Evolutionary conservation across 2,329 filamentous ascomycete species (phyloP).

Genomic region (Claviceps monticola): DNA sequence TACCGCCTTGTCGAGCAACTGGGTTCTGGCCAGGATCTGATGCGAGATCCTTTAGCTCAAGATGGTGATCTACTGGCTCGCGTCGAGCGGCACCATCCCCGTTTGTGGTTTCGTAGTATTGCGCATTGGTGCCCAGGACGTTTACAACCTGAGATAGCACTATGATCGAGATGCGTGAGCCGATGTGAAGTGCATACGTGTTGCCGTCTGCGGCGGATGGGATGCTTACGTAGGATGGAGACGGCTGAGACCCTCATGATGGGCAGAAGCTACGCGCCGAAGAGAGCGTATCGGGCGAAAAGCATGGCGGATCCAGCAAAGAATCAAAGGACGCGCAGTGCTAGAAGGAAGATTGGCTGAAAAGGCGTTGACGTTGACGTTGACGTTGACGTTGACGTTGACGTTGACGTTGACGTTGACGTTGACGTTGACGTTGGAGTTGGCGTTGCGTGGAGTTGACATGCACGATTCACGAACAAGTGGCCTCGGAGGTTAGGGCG

Average conservation of each 20-base stretch:
- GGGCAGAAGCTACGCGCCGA: slow-evolving; percentile 22
- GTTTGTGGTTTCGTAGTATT: slow-evolving; percentile 21
- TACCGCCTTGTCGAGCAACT: slow-evolving; percentile 24
- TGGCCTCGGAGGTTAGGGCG: background rate
- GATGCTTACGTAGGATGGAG: slow-evolving; percentile 28
- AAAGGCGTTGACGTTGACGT: slow-evolving; percentile 1
- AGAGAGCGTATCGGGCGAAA: slow-evolving; percentile 9
- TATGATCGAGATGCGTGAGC: slow-evolving; percentile 15
- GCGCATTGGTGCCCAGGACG: slow-evolving; percentile 24
- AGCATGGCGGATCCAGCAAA: slow-evolving; percentile 15
- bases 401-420: background rate
- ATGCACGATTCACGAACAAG: background rate
- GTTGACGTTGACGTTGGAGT: background rate
- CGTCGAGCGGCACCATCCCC: slow-evolving; percentile 16
- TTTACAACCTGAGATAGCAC: slow-evolving; percentile 33
- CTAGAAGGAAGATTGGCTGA: background rate
- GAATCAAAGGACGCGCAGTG: background rate
- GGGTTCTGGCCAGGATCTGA: slow-evolving; percentile 14
- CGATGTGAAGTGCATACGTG: slow-evolving; percentile 5
- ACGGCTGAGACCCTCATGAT: slow-evolving; percentile 27
- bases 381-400: too few relatives aligned
- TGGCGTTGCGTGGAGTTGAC: background rate
- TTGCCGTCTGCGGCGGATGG: slow-evolving; percentile 1
- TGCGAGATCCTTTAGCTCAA: slow-evolving; percentile 18
- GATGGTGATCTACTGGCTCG: slow-evolving; percentile 18